Evolutionary conservation across 116 monocot species (phyloP), one percentile per base, ranked within the genome.

Genomic region (Posidonia oceanica): DNA sequence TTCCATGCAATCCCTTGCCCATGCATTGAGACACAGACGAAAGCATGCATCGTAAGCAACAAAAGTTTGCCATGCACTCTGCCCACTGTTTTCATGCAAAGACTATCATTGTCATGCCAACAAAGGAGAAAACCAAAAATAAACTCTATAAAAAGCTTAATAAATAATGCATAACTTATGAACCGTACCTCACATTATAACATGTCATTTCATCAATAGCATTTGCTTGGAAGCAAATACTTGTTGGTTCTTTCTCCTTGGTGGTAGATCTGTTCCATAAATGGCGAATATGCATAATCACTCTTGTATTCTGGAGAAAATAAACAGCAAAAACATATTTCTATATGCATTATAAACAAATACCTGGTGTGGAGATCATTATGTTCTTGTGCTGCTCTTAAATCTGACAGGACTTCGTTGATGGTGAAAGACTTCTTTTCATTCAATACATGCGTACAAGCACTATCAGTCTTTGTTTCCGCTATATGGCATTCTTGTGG

Each of bases 41-140:
- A 93, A 89, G 57, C 97, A 98, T 74, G 97, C 93, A 77, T 98
- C 97, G 81, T 93, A 98, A 54, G 93, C 97, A 58, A 98, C 66
- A 76, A 93, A 89, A 21, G 85, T 82, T 81, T 98, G 93, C 97
- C 97, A 98, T 38, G 93, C 90, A 75, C 41, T 90, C 55, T 98
- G 90, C 55, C 75, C 83, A 83, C 97, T 98, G 79, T 52, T 59
- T 74, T 59, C 70, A 70, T 37, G 21, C 3, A 59, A 52, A 62
- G 17, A 13, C 48, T 48, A 48, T 12, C 7, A 48, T 3, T 12
- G 12, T 48, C 3, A 48, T 48, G 7, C 48, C 48, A 48, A 48
- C 48, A 2, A 48, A 1, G 48, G 48, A 48, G 48, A 48, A 5
- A 1, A 12, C 48, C 12, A 10, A 63, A 79, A 18, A 48, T 57